Base-by-base conservation (phyloP, 108 stramenopile genomes). In the Fragilaria crotonensis region DNA sequence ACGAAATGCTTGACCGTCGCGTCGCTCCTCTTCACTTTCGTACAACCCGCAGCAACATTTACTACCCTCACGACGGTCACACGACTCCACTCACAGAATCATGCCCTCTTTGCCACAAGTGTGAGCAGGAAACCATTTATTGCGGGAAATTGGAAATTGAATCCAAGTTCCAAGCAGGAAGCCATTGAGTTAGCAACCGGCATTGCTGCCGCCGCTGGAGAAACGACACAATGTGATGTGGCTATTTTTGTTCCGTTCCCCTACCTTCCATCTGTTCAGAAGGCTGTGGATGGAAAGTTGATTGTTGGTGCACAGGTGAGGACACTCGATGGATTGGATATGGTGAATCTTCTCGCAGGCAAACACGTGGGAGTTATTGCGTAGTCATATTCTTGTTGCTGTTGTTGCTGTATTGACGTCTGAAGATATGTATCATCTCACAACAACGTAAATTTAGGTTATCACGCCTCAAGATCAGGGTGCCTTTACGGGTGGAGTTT, bases 401-500 rank as follows among this genome's bases (percentile, higher is more conserved):
- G 48, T 22, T 22, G 23, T 49, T n/a, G 48, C 4, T 17, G n/a
- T 5, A 22, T 5, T 49, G 5, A 22, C 41, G 14, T 44, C 9
- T 9, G 9, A 14, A 9, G 41, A 14, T 44, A 14, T 14, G 14
- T n/a, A n/a, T n/a, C n/a, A n/a, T n/a, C n/a, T n/a, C n/a, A n/a
- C n/a, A n/a, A n/a, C n/a, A n/a, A n/a, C 52, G 21, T 4, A 27
- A 21, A 18, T 30, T 52, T 30, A 81, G 83, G 70, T 60, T 25
- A 74, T 76, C 25, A 80, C 66, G 18, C 81, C 80, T 25, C 79
- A 93, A 68, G 73, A 74, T 7, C 72, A 64, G 0, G 99, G 99
- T 45, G 99, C 99, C 14, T 98, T 76, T 87, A 99, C 99, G 18
- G 99, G 97, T 49, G 95, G 93, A 52, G 77, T 98, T 58, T 76